Conservation (phyloP, 768 basidiomycete species). For the Lentinus brumalis region DNA sequence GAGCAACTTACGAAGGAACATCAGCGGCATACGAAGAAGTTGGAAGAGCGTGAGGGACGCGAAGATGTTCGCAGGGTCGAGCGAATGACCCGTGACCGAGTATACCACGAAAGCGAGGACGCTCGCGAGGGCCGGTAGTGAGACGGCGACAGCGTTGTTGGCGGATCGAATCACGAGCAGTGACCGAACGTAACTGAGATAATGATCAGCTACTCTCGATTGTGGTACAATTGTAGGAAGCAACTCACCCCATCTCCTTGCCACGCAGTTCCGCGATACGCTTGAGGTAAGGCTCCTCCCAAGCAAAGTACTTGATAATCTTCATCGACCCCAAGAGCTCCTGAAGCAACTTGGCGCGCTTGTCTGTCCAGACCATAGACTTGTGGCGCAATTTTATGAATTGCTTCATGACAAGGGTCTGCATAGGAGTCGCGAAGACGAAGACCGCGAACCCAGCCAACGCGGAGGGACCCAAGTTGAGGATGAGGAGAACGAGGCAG, state of each 20-base stretch:
- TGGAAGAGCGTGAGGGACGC: conserved; percentile 86
- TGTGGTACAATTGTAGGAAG: conserved; percentile 11
- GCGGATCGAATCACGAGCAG: conserved; percentile 67
- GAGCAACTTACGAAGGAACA: conserved; percentile 55
- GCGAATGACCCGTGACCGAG: conserved; percentile 65
- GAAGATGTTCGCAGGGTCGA: conserved; percentile 76
- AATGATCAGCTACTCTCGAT: not conserved
- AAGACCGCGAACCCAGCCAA: conserved; percentile 64
- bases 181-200: conserved; percentile 59
- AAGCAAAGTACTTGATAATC: conserved; percentile 90
- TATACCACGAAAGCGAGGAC: conserved; percentile 80
- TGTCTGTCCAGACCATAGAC: conserved; percentile 89
- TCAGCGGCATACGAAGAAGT: conserved; percentile 77
- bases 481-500: conserved; percentile 71
- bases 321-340: conserved; percentile 90
- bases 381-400: conserved; percentile 70
- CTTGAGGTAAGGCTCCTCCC: conserved; percentile 81
- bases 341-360: conserved; percentile 84
- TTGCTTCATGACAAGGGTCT: conserved; percentile 71
- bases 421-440: conserved; percentile 70
- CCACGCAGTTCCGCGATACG: conserved; percentile 70
- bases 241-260: conserved; percentile 66
- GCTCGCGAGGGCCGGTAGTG: conserved; percentile 77
- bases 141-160: conserved; percentile 67
- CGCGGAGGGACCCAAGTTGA: conserved; percentile 67